phyloP scores from a whole-genome alignment of 83 land plant genomes.

The Isoetes engelmannii region DNA sequence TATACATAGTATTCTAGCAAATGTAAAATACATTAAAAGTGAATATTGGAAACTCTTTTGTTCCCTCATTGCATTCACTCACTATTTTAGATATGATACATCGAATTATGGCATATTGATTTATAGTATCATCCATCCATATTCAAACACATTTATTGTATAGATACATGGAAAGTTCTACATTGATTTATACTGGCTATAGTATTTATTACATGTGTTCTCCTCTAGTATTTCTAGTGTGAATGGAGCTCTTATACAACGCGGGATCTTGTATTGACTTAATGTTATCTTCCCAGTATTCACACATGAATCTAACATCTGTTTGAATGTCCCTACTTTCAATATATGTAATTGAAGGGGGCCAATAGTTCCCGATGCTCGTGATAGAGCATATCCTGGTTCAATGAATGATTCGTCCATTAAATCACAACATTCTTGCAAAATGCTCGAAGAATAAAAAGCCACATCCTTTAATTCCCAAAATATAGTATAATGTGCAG shows the following conservation, averaged over 20 bases:
- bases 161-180: too few species aligned
- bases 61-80: too few species aligned
- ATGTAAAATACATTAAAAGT: too few species aligned
- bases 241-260: not conserved
- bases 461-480: constrained; percentile 46
- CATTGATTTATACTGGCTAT: too few species aligned
- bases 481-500: constrained; percentile 60
- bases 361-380: constrained; percentile 4
- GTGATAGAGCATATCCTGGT: constrained; percentile 5
- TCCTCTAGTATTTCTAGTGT: too few species aligned
- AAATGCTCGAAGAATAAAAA: not conserved
- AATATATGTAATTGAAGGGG: constrained; percentile 1
- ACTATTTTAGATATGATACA: too few species aligned
- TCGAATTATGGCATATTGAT: too few species aligned
- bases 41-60: too few species aligned
- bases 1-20: too few species aligned
- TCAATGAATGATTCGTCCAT: constrained; percentile 29
- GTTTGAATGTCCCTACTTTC: not conserved
- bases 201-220: too few species aligned
- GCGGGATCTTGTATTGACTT: constrained; percentile 9
- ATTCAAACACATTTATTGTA: too few species aligned
- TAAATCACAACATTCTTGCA: constrained; percentile 9
- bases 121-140: too few species aligned
- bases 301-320: not conserved
- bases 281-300: not conserved